These are phyloP conservation scores for Cyberlindnera samutprakarnensis DNA, from an alignment of 805 yeast genomes.

Conservation along the genomic window DNA sequence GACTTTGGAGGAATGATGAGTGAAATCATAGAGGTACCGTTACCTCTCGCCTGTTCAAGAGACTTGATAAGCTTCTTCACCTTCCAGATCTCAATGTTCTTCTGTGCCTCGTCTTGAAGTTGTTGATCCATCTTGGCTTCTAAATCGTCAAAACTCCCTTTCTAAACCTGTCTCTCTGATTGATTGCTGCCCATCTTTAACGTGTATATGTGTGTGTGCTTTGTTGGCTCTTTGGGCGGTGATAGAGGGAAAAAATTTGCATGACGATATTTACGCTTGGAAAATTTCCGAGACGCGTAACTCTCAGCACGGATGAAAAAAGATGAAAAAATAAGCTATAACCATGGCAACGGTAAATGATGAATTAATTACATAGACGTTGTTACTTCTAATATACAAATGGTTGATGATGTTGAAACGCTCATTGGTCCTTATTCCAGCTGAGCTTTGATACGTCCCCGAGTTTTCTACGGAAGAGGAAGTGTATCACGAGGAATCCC, in stretches of 20 bases:
- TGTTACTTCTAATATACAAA: slow-evolving; percentile 4
- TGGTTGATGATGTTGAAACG: too few species aligned
- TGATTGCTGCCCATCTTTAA: too few species aligned
- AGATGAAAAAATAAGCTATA: background rate
- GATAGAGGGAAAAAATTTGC: slow-evolving; percentile 1
- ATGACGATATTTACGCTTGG: background rate
- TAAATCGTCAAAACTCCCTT: too few species aligned
- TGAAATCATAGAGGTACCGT: slow-evolving; percentile 98
- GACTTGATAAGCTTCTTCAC: slow-evolving; percentile 88
- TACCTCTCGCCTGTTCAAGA: slow-evolving; percentile 89
- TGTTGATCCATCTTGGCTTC: slow-evolving; percentile 1
- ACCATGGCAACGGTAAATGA: too few species aligned
- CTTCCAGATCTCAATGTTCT: slow-evolving; percentile 98
- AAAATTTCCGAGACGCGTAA: background rate
- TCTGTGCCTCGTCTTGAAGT: slow-evolving; percentile 71
- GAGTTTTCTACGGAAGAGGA: slow-evolving; percentile 59
- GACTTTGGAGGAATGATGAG: slow-evolving; percentile 93
- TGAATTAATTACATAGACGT: background rate
- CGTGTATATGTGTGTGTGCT: background rate
- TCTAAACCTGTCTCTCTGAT: too few species aligned
- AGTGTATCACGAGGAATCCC: slow-evolving; percentile 42
- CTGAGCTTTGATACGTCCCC: slow-evolving; percentile 68
- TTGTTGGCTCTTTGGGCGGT: background rate
- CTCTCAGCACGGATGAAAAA: background rate
- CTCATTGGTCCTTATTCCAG: slow-evolving; percentile 57